Percentiles rank a stretch among this genome's conserved stretches.
phyloP scores from a whole-genome alignment of 2,329 filamentous ascomycete species.

The Aspergillus felis region DNA sequence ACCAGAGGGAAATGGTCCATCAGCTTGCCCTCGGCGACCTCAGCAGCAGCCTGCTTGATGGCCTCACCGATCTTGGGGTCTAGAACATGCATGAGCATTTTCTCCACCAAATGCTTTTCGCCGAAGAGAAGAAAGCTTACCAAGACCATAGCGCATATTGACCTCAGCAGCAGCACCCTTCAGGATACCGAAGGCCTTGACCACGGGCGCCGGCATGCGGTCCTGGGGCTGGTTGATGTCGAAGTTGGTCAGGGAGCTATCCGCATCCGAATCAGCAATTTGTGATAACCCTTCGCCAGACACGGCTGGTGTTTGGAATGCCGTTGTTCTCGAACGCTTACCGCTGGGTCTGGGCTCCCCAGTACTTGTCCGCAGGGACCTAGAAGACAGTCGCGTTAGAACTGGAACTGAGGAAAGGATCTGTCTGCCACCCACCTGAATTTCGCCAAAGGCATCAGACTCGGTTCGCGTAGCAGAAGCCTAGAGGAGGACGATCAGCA shows the following conservation, averaged over 20 bases:
- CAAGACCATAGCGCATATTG: conserved; percentile 89
- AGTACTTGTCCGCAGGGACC: conserved; percentile 90
- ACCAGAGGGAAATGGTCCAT: conserved; percentile 97
- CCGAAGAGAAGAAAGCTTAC: conserved; percentile 37
- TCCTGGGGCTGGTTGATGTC: conserved; percentile 99
- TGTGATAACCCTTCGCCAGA: background rate
- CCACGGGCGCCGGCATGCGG: conserved; percentile 90
- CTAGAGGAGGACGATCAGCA: conserved; percentile 16
- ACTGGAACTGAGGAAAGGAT: background rate
- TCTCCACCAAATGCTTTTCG: conserved; percentile 6
- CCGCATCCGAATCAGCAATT: conserved; percentile 17
- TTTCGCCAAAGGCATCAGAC: conserved; percentile 95
- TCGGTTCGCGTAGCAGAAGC: conserved; percentile 66
- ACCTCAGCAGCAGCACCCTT: conserved; percentile 95
- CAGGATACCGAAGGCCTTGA: conserved; percentile 91
- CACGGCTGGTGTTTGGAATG: background rate
- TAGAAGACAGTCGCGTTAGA: conserved; percentile 19
- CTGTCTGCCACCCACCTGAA: conserved; percentile 54
- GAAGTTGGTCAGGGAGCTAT: conserved; percentile 86
- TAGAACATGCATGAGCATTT: conserved; percentile 32
- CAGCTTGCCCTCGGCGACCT: conserved; percentile 91
- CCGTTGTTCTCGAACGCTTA: conserved; percentile 25
- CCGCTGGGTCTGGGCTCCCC: conserved; percentile 96
- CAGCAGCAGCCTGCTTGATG: conserved; percentile 88
- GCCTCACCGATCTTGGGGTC: conserved; percentile 87